A percentile compares a stretch with the other conserved stretches of the same genome.
phyloP scores from a whole-genome alignment of 805 yeast genomes.

The Nematodospora valgi region DNA sequence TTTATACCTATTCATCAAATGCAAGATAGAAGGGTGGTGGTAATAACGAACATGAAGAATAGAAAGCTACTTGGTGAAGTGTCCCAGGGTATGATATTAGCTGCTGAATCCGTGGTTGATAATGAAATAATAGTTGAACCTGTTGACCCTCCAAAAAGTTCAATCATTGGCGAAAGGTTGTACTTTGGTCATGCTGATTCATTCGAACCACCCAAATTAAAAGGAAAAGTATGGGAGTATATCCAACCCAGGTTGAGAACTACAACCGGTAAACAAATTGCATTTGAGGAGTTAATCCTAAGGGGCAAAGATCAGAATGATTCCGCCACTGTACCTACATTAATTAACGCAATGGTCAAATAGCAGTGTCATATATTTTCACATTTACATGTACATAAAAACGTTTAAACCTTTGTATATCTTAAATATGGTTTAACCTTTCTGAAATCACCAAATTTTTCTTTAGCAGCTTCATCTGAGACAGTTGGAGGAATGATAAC shows the following conservation, averaged over 20 bases:
- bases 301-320: conserved; percentile 5
- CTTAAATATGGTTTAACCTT: conserved; percentile 62
- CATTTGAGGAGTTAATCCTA: conserved; percentile 20
- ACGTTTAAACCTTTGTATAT: conserved; percentile 36
- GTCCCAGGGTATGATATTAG: conserved; percentile 65
- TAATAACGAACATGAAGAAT: conserved; percentile 57
- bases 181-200: conserved; percentile 25
- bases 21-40: conserved; percentile 42
- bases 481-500: conserved; percentile 70
- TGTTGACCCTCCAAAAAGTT: conserved; percentile 41
- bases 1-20: conserved; percentile 38
- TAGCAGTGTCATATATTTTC: background rate
- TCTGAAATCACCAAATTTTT: conserved; percentile 58
- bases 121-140: conserved; percentile 37
- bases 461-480: conserved; percentile 56
- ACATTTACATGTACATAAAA: background rate
- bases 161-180: conserved; percentile 38
- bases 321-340: conserved; percentile 6
- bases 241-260: conserved; percentile 27
- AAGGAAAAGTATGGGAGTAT: conserved; percentile 32
- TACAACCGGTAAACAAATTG: conserved; percentile 25
- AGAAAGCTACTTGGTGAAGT: conserved; percentile 59
- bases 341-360: conserved; percentile 7
- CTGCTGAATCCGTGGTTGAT: conserved; percentile 39
- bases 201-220: conserved; percentile 22